Base-by-base conservation (phyloP, 768 basidiomycete genomes). In the Trametes cingulata region DNA sequence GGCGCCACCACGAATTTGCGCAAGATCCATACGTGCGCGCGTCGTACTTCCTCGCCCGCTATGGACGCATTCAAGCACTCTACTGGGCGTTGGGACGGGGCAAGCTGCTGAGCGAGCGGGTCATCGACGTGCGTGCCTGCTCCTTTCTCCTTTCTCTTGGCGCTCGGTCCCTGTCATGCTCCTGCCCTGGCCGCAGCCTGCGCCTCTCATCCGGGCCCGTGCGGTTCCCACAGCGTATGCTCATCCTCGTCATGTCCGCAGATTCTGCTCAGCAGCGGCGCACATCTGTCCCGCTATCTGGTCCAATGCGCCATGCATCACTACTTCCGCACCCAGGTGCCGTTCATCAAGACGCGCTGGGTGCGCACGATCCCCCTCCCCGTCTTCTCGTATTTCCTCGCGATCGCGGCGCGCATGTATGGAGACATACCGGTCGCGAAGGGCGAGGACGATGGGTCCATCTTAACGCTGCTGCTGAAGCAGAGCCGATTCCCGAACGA, bases 221-320 rank as follows among this genome's bases (percentile, higher is more conserved):
- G 14, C 17, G 4, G 13, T 41, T 29, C 37, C 36, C 25, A 35
- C 25, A 40, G 17, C 25, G 37, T 25, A 49, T 56, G 55, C 55
- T 56, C 33, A 56, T 14, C 47, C 15, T 29, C 46, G 17, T 41
- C 46, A 48, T 56, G 46, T 25, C 47, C 29, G 59, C 52, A 91
- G 90, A 88, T 88, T 67, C 80, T 92, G 55, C 75, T 91, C 58
- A 78, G 82, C 51, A 90, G 88, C 66, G 89, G 89, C 54, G 90
- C 88, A 54, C 87, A 89, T 68, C 72, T 91, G 62, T 91, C 90
- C 62, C 83, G 90, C 48, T 92, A 92, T 74, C 80, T 92, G 47
- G 79, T 87, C 46, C 90, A 92, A 72, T 80, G 88, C 52, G 87
- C 89, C 36, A 84, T 87, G 53, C 89, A 91, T 61, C 90, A 91